Percentiles rank a stretch among this genome's conserved stretches.
These are phyloP conservation scores for Phyllosticta citrichinensis DNA, from an alignment of 2,329 filamentous ascomycete species.

Conservation along the genomic window DNA sequence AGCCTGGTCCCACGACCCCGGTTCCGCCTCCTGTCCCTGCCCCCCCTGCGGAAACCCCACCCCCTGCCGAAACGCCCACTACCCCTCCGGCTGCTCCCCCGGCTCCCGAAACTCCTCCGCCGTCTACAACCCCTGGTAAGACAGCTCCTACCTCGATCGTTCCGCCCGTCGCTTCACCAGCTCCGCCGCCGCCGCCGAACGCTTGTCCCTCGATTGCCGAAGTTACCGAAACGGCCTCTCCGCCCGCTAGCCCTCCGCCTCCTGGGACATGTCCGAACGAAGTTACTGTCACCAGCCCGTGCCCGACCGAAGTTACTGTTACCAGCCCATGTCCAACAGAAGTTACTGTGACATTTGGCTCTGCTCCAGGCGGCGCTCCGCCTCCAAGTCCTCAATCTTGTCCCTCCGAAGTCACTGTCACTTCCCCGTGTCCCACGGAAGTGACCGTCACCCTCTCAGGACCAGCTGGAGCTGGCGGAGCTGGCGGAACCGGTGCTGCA, in stretches of 20 bases:
- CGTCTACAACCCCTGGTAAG: neutral
- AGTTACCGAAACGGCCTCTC: neutral
- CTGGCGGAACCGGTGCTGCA: neutral
- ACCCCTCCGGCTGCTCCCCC: neutral
- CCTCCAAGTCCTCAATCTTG: neutral
- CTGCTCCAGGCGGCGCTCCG: neutral
- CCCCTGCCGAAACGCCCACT: neutral
- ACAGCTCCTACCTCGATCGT: neutral
- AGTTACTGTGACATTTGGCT: neutral
- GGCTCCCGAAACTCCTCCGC: neutral
- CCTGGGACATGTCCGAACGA: neutral
- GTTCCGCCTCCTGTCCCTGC: neutral
- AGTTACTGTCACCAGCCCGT: neutral
- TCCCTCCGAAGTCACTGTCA: neutral
- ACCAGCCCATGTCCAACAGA: neutral
- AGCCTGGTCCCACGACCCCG: neutral
- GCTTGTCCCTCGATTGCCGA: neutral
- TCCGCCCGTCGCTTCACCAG: neutral
- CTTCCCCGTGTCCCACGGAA: neutral
- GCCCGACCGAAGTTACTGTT: neutral
- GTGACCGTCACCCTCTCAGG: neutral
- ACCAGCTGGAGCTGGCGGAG: neutral
- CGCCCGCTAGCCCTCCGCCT: neutral
- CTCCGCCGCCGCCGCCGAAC: neutral
- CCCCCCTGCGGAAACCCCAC: neutral